Conservation (phyloP, 129 eudicot genomes). For the Escallonia herrerae region DNA sequence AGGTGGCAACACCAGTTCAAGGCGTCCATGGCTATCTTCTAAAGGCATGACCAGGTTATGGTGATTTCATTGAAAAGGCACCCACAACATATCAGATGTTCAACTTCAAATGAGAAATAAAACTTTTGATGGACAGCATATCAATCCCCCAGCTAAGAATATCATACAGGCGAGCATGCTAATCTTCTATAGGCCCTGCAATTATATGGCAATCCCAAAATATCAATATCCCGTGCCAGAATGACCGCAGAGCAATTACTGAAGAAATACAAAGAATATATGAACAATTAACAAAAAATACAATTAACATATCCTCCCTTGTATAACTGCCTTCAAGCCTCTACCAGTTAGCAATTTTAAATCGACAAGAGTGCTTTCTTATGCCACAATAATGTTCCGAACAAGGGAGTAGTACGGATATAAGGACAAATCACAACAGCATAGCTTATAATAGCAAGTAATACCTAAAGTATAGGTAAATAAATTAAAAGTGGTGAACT, state of each 20-base stretch:
- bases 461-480: not conserved
- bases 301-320: constrained; percentile 11
- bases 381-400: not conserved
- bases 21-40: constrained; percentile 33
- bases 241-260: constrained; percentile 17
- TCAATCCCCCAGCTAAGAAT: constrained; percentile 97
- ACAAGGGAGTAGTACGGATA: not conserved
- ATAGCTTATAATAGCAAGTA: not conserved
- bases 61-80: constrained; percentile 47
- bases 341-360: not conserved
- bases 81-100: constrained; percentile 66
- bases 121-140: constrained; percentile 82
- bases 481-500: constrained; percentile 16
- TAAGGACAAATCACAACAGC: not conserved
- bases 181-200: constrained; percentile 95
- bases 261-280: constrained; percentile 19
- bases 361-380: not conserved
- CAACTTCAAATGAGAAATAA: constrained; percentile 88
- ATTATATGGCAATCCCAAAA: constrained; percentile 86
- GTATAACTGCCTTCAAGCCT: constrained; percentile 6
- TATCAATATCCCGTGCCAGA: constrained; percentile 61
- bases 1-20: constrained; percentile 20
- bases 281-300: not conserved
- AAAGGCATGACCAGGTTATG: constrained; percentile 42
- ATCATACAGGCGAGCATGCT: constrained; percentile 94